phyloP scores from a whole-genome alignment of 306 rosid species.

The Acmispon strigosus region DNA sequence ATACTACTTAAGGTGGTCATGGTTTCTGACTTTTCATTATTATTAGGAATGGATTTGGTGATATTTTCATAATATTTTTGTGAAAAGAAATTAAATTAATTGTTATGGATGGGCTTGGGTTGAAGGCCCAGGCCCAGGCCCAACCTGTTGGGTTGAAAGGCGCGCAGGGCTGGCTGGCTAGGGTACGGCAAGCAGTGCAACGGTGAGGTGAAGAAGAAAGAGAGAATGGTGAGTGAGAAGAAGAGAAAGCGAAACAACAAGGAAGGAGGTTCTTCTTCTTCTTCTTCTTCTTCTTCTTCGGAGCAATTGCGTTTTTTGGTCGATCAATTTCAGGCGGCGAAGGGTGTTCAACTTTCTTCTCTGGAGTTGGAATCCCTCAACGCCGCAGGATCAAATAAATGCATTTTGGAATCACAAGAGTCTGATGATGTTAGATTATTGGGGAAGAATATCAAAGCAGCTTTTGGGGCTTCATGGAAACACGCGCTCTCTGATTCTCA shows the following conservation, averaged over 20 bases:
- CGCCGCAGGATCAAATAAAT: slow-evolving; percentile 23
- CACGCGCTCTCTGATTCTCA: slow-evolving; percentile 44
- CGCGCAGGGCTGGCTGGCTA: background rate
- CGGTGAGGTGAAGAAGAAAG: background rate
- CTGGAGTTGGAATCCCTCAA: slow-evolving; percentile 66
- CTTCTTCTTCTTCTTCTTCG: background rate
- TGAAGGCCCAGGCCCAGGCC: too few species aligned
- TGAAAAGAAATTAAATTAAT: too few species aligned
- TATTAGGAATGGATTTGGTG: too few species aligned
- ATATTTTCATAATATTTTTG: too few species aligned
- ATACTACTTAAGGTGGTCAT: too few species aligned
- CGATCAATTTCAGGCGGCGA: slow-evolving; percentile 51
- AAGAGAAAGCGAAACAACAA: background rate
- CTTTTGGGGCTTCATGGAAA: slow-evolving; percentile 72
- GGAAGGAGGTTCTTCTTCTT: background rate
- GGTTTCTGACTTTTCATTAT: too few species aligned
- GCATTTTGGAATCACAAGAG: slow-evolving; percentile 42
- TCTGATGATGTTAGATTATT: slow-evolving; percentile 33
- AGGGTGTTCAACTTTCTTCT: slow-evolving; percentile 55
- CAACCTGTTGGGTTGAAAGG: background rate
- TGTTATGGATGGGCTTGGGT: too few species aligned
- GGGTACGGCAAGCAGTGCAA: too few species aligned
- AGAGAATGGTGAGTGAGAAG: background rate
- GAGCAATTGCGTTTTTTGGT: slow-evolving; percentile 47
- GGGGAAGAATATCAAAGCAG: slow-evolving; percentile 45